A percentile compares a stretch with the other conserved stretches of the same genome.
phyloP scores from a whole-genome alignment of 1,284 basidiomycete genomes.

The Trichosporon coremiiforme region DNA sequence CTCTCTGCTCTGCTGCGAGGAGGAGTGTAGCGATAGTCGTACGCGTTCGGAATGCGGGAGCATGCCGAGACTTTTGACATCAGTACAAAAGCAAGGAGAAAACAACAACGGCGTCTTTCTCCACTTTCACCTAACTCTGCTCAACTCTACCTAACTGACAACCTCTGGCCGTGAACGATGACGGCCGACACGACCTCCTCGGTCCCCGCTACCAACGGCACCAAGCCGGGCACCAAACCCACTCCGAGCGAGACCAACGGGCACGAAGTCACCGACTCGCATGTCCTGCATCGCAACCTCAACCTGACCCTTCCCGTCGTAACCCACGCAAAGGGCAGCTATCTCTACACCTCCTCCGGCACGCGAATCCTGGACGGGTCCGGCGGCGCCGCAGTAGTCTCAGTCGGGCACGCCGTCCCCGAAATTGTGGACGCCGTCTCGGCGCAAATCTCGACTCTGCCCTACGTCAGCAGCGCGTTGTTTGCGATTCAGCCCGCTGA shows the following conservation, averaged over 20 bases:
- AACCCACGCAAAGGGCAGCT: conserved; percentile 36
- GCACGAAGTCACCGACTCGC: background rate
- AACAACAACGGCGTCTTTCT: background rate
- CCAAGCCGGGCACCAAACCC: background rate
- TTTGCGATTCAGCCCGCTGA: conserved; percentile 39
- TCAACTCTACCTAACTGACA: background rate
- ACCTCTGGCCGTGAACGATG: background rate
- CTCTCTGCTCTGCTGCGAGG: too few species aligned
- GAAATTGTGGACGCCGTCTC: conserved; percentile 49
- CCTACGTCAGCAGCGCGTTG: conserved; percentile 46
- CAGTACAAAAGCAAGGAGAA: background rate
- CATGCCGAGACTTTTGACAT: too few species aligned
- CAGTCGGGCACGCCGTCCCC: conserved; percentile 73
- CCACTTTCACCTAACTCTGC: background rate
- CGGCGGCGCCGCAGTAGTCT: conserved; percentile 80
- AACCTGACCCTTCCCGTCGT: conserved; percentile 30
- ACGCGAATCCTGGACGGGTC: conserved; percentile 39
- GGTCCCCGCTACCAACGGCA: background rate
- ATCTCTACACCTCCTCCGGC: conserved; percentile 37
- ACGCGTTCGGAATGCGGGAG: background rate
- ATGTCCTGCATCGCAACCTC: conserved; percentile 37
- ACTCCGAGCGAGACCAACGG: background rate
- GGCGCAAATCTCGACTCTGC: conserved; percentile 67
- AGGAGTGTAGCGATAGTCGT: too few species aligned
- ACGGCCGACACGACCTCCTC: background rate